phyloP scores from a whole-genome alignment of 2,329 filamentous ascomycete genomes.

The Paecilomyces sp. region DNA sequence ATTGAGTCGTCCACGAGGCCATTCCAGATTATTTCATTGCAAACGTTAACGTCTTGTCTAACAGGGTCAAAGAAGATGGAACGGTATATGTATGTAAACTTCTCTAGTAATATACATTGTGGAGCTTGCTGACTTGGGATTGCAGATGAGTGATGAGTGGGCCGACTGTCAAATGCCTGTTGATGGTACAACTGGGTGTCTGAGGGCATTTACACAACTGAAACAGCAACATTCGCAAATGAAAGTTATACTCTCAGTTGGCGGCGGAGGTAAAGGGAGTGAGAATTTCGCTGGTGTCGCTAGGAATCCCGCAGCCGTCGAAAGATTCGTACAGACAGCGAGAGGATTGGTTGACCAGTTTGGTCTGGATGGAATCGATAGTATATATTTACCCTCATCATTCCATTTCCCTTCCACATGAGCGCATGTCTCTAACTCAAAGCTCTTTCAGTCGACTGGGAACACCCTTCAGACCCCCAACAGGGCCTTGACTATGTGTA shows the following conservation, averaged over 20 bases:
- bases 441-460: slow-evolving; percentile 62
- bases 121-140: slow-evolving; percentile 10
- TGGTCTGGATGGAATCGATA: slow-evolving; percentile 68
- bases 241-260: slow-evolving; percentile 70
- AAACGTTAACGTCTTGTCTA: slow-evolving; percentile 15
- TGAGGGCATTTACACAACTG: slow-evolving; percentile 65
- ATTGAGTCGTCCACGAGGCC: slow-evolving; percentile 7
- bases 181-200: slow-evolving; percentile 62
- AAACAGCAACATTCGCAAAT: slow-evolving; percentile 65
- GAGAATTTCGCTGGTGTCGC: slow-evolving; percentile 64
- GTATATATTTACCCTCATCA: slow-evolving; percentile 36
- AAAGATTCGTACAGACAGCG: slow-evolving; percentile 65
- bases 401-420: background rate
- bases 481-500: slow-evolving; percentile 65
- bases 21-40: slow-evolving; percentile 8
- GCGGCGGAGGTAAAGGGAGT: slow-evolving; percentile 57
- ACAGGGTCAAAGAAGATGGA: slow-evolving; percentile 62
- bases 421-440: background rate
- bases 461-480: slow-evolving; percentile 60
- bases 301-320: slow-evolving; percentile 50
- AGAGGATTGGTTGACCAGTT: slow-evolving; percentile 62
- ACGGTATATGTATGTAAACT: slow-evolving; percentile 60
- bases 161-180: slow-evolving; percentile 66
- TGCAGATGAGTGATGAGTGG: slow-evolving; percentile 70
- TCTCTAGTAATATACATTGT: slow-evolving; percentile 13